Evolutionary conservation across 2,329 filamentous ascomycete genomes (phyloP).

Genomic region (Aspergillus cejpii): DNA sequence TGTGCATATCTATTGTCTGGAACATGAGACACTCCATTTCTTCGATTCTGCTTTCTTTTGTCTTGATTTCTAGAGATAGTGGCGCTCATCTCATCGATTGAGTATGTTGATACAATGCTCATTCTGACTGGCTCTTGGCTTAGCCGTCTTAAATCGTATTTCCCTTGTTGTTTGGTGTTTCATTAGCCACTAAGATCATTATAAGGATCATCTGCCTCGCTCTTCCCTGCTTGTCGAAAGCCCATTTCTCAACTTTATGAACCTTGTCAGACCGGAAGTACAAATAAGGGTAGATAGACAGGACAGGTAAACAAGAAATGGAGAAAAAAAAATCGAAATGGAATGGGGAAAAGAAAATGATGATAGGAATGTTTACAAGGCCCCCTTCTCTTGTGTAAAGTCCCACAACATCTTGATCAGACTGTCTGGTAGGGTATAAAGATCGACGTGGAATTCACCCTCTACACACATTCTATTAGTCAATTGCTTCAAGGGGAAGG

Average conservation of each 20-base stretch:
- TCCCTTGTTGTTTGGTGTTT: slow-evolving; percentile 1
- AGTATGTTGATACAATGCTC: no score
- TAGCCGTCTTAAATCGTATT: slow-evolving; percentile 1
- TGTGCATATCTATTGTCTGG: slow-evolving; percentile 4
- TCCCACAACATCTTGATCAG: slow-evolving; percentile 96
- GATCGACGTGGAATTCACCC: slow-evolving; percentile 95
- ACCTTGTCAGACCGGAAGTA: neutral
- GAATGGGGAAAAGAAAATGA: neutral
- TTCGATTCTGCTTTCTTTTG: slow-evolving; percentile 13
- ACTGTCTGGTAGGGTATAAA: slow-evolving; percentile 89
- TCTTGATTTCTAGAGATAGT: neutral
- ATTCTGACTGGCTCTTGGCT: no score
- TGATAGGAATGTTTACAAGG: slow-evolving; percentile 21
- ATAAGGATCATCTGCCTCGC: neutral
- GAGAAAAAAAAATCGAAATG: neutral
- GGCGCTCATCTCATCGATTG: neutral
- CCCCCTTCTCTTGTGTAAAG: slow-evolving; percentile 53
- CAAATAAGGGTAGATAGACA: slow-evolving; percentile 1
- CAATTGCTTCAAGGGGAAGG: neutral
- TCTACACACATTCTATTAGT: slow-evolving; percentile 49
- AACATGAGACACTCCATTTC: slow-evolving; percentile 17
- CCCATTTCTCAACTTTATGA: neutral
- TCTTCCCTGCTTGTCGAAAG: neutral
- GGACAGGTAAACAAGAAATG: neutral
- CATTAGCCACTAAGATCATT: neutral